These are phyloP conservation scores for Naumovozyma dairenensis DNA, from an alignment of 805 yeast genomes.

Conservation along the genomic window DNA sequence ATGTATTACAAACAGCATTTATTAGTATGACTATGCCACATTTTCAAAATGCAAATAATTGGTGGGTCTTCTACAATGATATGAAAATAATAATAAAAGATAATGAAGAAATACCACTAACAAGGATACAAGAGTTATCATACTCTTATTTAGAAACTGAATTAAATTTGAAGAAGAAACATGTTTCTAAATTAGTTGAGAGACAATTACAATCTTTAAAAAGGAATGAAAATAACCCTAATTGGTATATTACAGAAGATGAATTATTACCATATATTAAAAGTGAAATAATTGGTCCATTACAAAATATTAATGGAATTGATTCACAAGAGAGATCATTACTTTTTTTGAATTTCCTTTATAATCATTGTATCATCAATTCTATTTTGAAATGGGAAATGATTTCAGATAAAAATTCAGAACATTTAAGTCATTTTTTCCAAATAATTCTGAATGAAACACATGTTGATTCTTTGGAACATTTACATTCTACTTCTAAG, in stretches of 20 bases:
- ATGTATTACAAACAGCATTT: conserved; percentile 22
- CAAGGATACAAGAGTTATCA: conserved; percentile 17
- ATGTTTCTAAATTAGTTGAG: conserved; percentile 5
- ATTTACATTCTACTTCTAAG: conserved; percentile 10
- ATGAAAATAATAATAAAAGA: conserved; percentile 9
- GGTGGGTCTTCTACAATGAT: conserved; percentile 25
- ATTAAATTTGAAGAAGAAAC: conserved; percentile 13
- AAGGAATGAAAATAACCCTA: conserved; percentile 15
- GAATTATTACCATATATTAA: conserved; percentile 18
- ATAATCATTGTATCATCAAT: conserved; percentile 14
- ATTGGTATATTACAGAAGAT: conserved; percentile 16
- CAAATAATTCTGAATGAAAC: conserved; percentile 18
- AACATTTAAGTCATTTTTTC: conserved; percentile 21
- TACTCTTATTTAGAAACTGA: conserved; percentile 14
- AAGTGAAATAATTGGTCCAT: conserved; percentile 11
- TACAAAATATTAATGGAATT: conserved; percentile 8
- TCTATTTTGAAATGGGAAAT: conserved; percentile 23
- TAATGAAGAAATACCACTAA: conserved; percentile 4
- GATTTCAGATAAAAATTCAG: conserved; percentile 27
- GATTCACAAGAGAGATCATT: conserved; percentile 9
- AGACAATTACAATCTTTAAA: conserved; percentile 16
- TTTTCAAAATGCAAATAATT: conserved; percentile 13
- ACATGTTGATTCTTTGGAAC: conserved; percentile 10
- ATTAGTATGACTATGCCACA: conserved; percentile 16
- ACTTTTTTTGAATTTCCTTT: conserved; percentile 15